These are phyloP conservation scores for Wickerhamomyces strasburgensis DNA, from an alignment of 805 yeast species.

Conservation along the genomic window DNA sequence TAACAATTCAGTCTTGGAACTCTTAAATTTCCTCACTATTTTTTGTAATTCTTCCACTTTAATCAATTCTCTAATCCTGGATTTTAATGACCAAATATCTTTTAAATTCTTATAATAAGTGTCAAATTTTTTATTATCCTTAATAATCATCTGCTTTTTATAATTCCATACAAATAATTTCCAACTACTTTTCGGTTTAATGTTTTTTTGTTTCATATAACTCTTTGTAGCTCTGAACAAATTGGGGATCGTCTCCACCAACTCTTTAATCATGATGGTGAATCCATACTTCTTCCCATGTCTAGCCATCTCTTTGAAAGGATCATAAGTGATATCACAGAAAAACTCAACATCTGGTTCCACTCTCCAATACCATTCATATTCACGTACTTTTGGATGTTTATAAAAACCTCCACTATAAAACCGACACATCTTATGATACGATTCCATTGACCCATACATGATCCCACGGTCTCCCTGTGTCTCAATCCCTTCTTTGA, in stretches of 20 bases:
- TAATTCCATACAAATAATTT: slow-evolving; percentile 48
- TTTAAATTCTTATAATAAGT: slow-evolving; percentile 26
- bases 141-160: slow-evolving; percentile 29
- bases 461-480: slow-evolving; percentile 83
- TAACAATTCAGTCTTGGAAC: neutral
- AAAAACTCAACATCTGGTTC: slow-evolving; percentile 89
- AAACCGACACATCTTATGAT: slow-evolving; percentile 95
- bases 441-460: slow-evolving; percentile 78
- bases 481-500: slow-evolving; percentile 53
- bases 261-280: slow-evolving; percentile 72
- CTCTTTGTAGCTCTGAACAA: slow-evolving; percentile 68
- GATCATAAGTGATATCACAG: slow-evolving; percentile 91
- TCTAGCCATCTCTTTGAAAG: slow-evolving; percentile 74
- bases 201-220: slow-evolving; percentile 44
- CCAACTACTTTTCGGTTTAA: slow-evolving; percentile 66
- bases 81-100: slow-evolving; percentile 20
- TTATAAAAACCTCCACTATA: slow-evolving; percentile 79
- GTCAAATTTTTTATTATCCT: slow-evolving; percentile 28
- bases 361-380: slow-evolving; percentile 94
- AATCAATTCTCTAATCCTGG: slow-evolving; percentile 26
- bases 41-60: slow-evolving; percentile 28
- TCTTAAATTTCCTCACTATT: slow-evolving; percentile 17
- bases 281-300: slow-evolving; percentile 76
- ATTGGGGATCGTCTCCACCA: slow-evolving; percentile 77
- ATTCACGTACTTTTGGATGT: slow-evolving; percentile 64